Evolutionary conservation across 768 basidiomycete species (phyloP).

Genomic region (Kockovaella imperatae): DNA sequence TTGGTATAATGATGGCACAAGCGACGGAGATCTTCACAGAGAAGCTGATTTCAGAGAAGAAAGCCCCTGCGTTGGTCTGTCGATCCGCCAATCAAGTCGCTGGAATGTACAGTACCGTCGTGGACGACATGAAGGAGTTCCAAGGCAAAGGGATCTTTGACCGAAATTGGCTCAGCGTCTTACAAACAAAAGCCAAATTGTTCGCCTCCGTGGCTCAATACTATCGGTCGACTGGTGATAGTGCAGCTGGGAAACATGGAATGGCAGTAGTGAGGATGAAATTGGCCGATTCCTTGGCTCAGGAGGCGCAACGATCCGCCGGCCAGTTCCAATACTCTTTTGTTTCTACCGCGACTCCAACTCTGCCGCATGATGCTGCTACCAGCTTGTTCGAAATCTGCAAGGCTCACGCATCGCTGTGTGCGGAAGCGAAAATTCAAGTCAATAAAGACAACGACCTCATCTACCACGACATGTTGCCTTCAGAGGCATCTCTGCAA

Average conservation of each 20-base stretch:
- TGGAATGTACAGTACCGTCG: constrained; percentile 68
- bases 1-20: constrained; percentile 80
- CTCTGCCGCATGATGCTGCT: constrained; percentile 77
- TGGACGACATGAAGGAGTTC: constrained; percentile 91
- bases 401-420: constrained; percentile 70
- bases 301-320: constrained; percentile 69
- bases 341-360: constrained; percentile 51
- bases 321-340: constrained; percentile 64
- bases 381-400: constrained; percentile 70
- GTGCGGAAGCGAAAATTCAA: constrained; percentile 64
- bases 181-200: constrained; percentile 82
- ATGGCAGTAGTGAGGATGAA: constrained; percentile 72
- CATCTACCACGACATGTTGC: constrained; percentile 87
- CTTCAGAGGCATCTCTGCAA: constrained; percentile 68
- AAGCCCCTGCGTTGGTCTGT: constrained; percentile 59
- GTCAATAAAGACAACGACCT: constrained; percentile 88
- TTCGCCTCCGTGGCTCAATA: constrained; percentile 81
- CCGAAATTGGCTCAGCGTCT: constrained; percentile 78
- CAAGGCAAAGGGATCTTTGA: constrained; percentile 94
- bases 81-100: constrained; percentile 81
- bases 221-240: constrained; percentile 73
- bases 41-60: constrained; percentile 89
- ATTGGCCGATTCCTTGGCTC: constrained; percentile 67
- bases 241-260: constrained; percentile 68
- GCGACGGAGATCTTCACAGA: constrained; percentile 95